Evolutionary conservation across 116 monocot species (phyloP).

Genomic region (Cymodocea nodosa): DNA sequence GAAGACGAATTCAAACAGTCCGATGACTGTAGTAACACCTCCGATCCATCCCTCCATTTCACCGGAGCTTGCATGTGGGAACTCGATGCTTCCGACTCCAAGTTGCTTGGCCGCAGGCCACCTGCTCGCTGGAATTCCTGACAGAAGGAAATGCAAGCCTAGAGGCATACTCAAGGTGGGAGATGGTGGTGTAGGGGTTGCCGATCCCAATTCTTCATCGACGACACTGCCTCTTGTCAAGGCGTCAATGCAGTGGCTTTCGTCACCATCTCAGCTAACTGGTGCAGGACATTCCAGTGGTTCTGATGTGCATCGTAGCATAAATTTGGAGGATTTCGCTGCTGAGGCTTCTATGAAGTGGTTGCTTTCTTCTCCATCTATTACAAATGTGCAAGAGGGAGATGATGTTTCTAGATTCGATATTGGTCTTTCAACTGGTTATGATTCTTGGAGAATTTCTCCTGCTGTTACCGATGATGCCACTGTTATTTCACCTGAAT

Average conservation of each 20-base stretch:
- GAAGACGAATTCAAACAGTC: slow-evolving; percentile 1
- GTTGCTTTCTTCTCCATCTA: slow-evolving; percentile 25
- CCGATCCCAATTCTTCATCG: slow-evolving; percentile 4
- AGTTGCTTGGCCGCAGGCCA: slow-evolving; percentile 61
- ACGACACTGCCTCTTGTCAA: slow-evolving; percentile 12
- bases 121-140: slow-evolving; percentile 35
- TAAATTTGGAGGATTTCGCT: slow-evolving; percentile 2
- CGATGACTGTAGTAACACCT: slow-evolving; percentile 8
- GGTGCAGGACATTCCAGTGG: background rate
- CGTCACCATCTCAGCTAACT: slow-evolving; percentile 15
- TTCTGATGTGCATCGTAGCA: slow-evolving; percentile 1
- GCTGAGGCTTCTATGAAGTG: slow-evolving; percentile 36
- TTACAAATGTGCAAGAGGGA: background rate
- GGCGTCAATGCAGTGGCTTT: slow-evolving; percentile 56
- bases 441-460: slow-evolving; percentile 18
- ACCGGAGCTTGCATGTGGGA: slow-evolving; percentile 33
- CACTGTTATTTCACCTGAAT: slow-evolving; percentile 10
- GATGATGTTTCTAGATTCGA: background rate
- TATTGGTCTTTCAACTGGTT: slow-evolving; percentile 8
- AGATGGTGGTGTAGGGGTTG: background rate
- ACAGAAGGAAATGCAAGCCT: slow-evolving; percentile 57
- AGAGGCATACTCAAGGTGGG: slow-evolving; percentile 45
- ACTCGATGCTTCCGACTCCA: slow-evolving; percentile 27
- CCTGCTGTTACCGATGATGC: slow-evolving; percentile 8
- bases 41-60: slow-evolving; percentile 56